Percentiles rank a stretch among this genome's conserved stretches.
phyloP scores from a whole-genome alignment of 73 alveolate genomes.

The Stentor roeselii region DNA sequence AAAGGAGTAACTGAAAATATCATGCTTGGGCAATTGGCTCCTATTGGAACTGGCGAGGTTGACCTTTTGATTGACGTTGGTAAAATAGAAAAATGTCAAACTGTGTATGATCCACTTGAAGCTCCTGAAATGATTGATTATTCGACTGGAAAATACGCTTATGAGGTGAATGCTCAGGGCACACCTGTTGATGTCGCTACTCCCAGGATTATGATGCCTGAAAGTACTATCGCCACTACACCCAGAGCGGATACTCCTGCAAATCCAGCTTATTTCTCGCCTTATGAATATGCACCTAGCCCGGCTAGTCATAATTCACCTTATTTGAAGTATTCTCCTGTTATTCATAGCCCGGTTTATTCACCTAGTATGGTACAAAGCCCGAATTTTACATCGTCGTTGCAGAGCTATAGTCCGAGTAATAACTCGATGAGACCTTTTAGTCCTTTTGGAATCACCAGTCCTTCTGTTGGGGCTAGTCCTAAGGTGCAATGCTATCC shows the following conservation, averaged over 20 bases:
- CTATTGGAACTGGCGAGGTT: conserved; percentile 71
- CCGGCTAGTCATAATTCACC: conserved; percentile 22
- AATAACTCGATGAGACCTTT: conserved; percentile 14
- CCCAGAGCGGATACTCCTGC: conserved; percentile 26
- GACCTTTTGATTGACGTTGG: conserved; percentile 42
- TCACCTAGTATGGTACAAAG: conserved; percentile 13
- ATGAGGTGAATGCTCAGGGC: conserved; percentile 2
- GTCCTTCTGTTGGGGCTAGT: conserved; percentile 18
- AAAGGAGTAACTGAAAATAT: conserved; percentile 95
- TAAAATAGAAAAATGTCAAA: neutral
- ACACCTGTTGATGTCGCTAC: conserved; percentile 26
- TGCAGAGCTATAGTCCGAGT: conserved; percentile 1
- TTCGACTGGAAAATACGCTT: neutral
- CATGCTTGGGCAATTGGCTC: conserved; percentile 95
- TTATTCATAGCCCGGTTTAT: conserved; percentile 18
- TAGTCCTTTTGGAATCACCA: conserved; percentile 20
- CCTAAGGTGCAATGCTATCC: conserved; percentile 23
- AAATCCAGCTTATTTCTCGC: conserved; percentile 13
- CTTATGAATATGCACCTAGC: conserved; percentile 21
- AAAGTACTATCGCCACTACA: conserved; percentile 4
- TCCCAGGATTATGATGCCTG: conserved; percentile 21
- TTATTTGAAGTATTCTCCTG: conserved; percentile 23
- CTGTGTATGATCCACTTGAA: conserved; percentile 9
- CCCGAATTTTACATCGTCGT: conserved; percentile 7
- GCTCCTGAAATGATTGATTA: conserved; percentile 8